phyloP scores from a whole-genome alignment of 805 yeast species.

The Candida incommunis region DNA sequence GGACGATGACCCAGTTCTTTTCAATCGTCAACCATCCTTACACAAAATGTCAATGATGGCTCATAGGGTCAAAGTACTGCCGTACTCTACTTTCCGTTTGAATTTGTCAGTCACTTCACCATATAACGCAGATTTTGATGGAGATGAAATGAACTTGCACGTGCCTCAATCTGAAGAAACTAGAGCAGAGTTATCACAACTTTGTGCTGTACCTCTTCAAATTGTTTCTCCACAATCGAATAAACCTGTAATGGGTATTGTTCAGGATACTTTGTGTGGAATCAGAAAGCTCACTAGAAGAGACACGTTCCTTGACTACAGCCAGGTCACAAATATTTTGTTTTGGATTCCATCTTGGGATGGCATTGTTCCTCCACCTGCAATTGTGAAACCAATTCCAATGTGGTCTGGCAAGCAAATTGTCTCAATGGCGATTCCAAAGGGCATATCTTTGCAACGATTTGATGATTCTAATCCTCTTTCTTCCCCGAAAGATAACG shows the following conservation, averaged over 20 bases:
- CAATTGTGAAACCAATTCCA: constrained; percentile 86
- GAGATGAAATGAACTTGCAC: constrained; percentile 99
- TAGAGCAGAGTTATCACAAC: constrained; percentile 85
- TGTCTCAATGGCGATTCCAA: constrained; percentile 83
- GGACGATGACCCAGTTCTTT: constrained; percentile 95
- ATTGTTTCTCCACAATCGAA: constrained; percentile 97
- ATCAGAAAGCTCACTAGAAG: constrained; percentile 88
- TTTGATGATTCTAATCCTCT: constrained; percentile 81
- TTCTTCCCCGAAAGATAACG: constrained; percentile 79
- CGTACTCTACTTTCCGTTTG: constrained; percentile 92
- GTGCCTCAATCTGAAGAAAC: constrained; percentile 98
- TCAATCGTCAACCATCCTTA: constrained; percentile 97
- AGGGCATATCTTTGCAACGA: constrained; percentile 88
- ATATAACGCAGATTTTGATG: constrained; percentile 99
- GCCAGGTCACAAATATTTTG: constrained; percentile 89
- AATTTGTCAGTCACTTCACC: constrained; percentile 97
- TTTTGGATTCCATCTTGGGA: constrained; percentile 99
- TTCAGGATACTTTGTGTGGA: constrained; percentile 97
- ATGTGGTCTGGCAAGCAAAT: constrained; percentile 97
- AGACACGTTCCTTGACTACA: constrained; percentile 78
- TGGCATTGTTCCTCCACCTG: constrained; percentile 94
- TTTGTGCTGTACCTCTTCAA: constrained; percentile 95
- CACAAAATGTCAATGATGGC: constrained; percentile 99
- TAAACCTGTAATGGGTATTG: constrained; percentile 99
- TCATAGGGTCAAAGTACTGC: constrained; percentile 96